Percentiles rank a stretch among this genome's conserved stretches.
Conservation (phyloP, 2,329 filamentous ascomycete genomes). For the Lecanosticta acicola region DNA sequence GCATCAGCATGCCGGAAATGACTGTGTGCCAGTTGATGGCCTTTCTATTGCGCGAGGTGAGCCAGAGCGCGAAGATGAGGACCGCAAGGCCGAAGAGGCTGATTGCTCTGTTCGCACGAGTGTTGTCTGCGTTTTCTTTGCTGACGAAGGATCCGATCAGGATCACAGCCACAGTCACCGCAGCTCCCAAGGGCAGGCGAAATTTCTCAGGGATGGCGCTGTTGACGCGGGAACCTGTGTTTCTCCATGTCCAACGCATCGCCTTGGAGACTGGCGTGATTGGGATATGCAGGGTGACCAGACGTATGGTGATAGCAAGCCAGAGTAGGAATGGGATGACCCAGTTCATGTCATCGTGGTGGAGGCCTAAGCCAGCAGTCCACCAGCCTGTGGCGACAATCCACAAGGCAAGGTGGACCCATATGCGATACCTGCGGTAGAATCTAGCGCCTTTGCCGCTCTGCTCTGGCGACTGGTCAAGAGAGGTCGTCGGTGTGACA, state of each 20-base stretch:
- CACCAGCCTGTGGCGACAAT: conserved; percentile 55
- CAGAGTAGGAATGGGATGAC: conserved; percentile 78
- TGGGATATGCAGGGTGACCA: conserved; percentile 69
- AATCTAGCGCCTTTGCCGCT: conserved; percentile 30
- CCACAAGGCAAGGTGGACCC: conserved; percentile 34
- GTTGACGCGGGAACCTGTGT: conserved; percentile 56
- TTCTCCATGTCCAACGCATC: conserved; percentile 62
- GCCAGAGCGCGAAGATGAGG: conserved; percentile 62
- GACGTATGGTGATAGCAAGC: conserved; percentile 65
- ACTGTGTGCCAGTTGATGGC: conserved; percentile 50
- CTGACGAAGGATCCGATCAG: conserved; percentile 73
- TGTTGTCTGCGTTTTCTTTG: conserved; percentile 68
- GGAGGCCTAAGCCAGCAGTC: conserved; percentile 68
- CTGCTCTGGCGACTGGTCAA: conserved; percentile 10
- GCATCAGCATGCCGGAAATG: conserved; percentile 79
- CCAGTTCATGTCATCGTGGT: conserved; percentile 71
- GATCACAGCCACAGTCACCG: conserved; percentile 63
- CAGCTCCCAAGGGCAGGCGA: conserved; percentile 58
- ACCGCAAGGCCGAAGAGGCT: conserved; percentile 73
- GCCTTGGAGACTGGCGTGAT: conserved; percentile 61
- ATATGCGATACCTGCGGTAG: conserved; percentile 44
- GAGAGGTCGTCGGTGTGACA: conserved; percentile 13
- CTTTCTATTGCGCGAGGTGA: conserved; percentile 64
- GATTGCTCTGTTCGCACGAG: conserved; percentile 69
- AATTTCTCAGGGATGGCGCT: conserved; percentile 61